Evolutionary conservation across 169 alveolate genomes (phyloP), one percentile per base, ranked within the genome.

Genomic region (Haemoproteus tartakovskyi): DNA sequence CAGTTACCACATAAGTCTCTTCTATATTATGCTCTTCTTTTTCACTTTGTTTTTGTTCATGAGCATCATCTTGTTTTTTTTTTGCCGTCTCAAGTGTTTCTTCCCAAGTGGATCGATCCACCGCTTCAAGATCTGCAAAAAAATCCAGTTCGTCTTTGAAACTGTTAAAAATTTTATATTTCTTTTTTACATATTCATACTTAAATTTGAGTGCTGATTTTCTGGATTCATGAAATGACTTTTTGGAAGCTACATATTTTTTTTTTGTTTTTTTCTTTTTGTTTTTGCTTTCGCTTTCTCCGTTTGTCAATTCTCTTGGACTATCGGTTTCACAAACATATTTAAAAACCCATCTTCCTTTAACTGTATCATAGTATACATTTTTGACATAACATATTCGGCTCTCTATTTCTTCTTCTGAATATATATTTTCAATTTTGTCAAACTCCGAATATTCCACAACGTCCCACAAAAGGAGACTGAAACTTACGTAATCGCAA

Each of bases 401-500:
- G 16, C 45, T 14, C n/a, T 74, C 51, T 46, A 74, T 46, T 47
- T 74, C 84, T 33, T 74, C 78, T 45, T 56, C 78, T 8, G 54
- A 36, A 48, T 74, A 74, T 45, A 74, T 36, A 38, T 57, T 57
- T 45, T 61, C 84, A 11, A 74, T 57, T 45, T 38, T 56, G 45
- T 74, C 78, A n/a, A n/a, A n/a, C n/a, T n/a, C n/a, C n/a, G n/a
- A n/a, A n/a, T n/a, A n/a, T n/a, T n/a, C n/a, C n/a, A n/a, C n/a
- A n/a, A n/a, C n/a, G n/a, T n/a, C n/a, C n/a, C n/a, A n/a, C n/a
- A n/a, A n/a, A n/a, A n/a, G n/a, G n/a, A n/a, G n/a, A n/a, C n/a
- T n/a, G n/a, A n/a, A n/a, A n/a, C n/a, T n/a, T n/a, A n/a, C n/a
- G n/a, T n/a, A n/a, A n/a, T n/a, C n/a, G n/a, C n/a, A n/a, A n/a